Evolutionary conservation across 768 basidiomycete species (phyloP), one percentile per base, ranked within the genome.

Genomic region (Suillus variegatus): DNA sequence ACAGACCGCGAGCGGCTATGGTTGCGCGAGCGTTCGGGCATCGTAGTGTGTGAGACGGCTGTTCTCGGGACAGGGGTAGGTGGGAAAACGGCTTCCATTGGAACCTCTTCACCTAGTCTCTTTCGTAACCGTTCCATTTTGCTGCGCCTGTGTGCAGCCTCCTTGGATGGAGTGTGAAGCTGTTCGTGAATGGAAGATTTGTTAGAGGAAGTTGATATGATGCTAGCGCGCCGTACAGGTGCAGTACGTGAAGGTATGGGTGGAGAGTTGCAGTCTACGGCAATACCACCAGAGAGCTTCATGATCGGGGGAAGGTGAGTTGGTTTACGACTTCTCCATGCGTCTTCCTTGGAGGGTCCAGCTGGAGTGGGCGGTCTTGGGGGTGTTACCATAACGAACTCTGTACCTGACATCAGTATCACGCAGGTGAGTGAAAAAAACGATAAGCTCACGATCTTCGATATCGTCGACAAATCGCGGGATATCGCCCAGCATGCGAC

Each of bases 51-150:
- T 1, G 72, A 65, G 49, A 65, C 44, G 12, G 71, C 52, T 0
- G 73, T 71, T 28, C 36, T 51, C 0, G 60, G 65, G 4, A 64
- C 60, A 10, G 66, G 55, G 2, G 65, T 47, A 35, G 70, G 16
- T 40, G 86, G 82, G 75, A 90, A 90, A 60, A 91, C 85, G 38
- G 89, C 81, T 44, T 85, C 80, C 2, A 82, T 68, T 8, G 90
- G 90, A 25, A 91, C 85, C 35, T 82, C 85, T 22, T 88, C 81
- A 0, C 90, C 90, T 3, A 92, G 81, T 68, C 77, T 87, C 70
- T 82, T 84, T 61, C 85, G 80, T 60, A 92, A 77, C 40, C 85
- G 80, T 58, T 88, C 88, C 81, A 92, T 85, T 74, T 90, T 91
- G 68, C 79, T 77, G 56, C 84, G 81, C 28, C 86, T 82, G 18